Evolutionary conservation across 495 filamentous ascomycete genomes (phyloP), one percentile per base, ranked within the genome.

Genomic region (Talaromyces liani): DNA sequence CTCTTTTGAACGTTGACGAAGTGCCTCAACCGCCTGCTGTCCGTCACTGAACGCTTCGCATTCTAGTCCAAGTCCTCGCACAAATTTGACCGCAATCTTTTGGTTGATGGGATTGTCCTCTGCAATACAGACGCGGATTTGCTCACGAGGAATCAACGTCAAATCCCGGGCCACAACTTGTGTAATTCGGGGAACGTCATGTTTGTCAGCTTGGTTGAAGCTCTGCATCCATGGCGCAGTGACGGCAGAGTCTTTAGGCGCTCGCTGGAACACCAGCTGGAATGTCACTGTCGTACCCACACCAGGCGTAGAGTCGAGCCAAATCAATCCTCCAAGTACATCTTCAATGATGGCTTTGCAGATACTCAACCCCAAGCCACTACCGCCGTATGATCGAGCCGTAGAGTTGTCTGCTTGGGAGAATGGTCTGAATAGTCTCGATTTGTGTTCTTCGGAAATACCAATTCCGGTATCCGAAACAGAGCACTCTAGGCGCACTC

Each of bases 281-380:
- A 97, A 97, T 49, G 84, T 92, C 24, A 93, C 92, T 0, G 88
- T 96, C 0, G 92, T 97, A 45, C 92, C 92, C 22, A 83, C 77
- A 27, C 87, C 88, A 5, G 89, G 83, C 14, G 81, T 80, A 57
- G 89, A 92, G 65, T 96, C 91, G 6, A 97, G 82, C 76, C 85
- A 86, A 65, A 97, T 94, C 29, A 80, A 86, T 18, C 92, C 92
- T 16, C 87, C 85, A 78, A 97, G 89, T 67, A 95, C 93, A 60
- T 91, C 91, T 75, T 95, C 90, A 63, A 97, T 92, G 58, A 97
- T 86, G 1, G 93, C 92, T 73, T 96, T 97, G 83, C 92, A 97
- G 66, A 97, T 97, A 69, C 89, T 92, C 51, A 97, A 78, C 2
- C 92, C 92, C 7, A 97, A 86, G 22, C 92, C 92, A 71, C 91